Percentiles rank a stretch among this genome's conserved stretches.
Conservation (phyloP, 208 protist genomes). For the Novymonas esmeraldas region DNA sequence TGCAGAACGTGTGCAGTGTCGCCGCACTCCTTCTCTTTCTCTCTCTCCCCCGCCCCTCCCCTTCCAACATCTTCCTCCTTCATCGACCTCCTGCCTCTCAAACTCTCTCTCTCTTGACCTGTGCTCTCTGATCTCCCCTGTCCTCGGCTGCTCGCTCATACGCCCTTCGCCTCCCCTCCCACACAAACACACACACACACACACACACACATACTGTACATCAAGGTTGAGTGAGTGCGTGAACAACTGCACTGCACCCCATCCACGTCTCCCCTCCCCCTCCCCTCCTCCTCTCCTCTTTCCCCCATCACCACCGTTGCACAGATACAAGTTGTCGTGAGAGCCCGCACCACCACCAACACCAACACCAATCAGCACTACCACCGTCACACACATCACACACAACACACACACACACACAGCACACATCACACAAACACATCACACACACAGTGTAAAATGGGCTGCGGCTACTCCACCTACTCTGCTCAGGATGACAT, state of each 20-base stretch:
- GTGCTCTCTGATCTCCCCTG: not conserved
- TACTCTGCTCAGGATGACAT: constrained; percentile 71
- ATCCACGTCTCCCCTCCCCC: not conserved
- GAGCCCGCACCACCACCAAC: not conserved
- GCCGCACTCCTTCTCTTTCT: too few species aligned
- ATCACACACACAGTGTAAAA: constrained; percentile 19
- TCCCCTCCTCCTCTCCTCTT: not conserved
- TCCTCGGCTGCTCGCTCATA: not conserved
- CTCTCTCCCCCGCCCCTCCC: too few species aligned
- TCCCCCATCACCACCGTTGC: not conserved
- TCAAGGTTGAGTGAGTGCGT: not conserved
- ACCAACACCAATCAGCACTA: not conserved
- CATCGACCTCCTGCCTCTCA: too few species aligned
- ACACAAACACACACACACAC: not conserved
- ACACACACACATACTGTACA: not conserved
- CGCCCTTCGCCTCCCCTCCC: not conserved
- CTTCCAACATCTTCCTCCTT: too few species aligned
- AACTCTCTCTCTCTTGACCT: too few species aligned
- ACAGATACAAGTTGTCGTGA: not conserved
- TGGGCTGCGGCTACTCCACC: constrained; percentile 73
- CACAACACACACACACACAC: not conserved
- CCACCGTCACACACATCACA: not conserved
- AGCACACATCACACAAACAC: constrained; percentile 10
- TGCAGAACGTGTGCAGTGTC: too few species aligned
- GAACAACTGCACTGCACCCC: not conserved